These are phyloP conservation scores for Fusarium brachygibbosum DNA, from an alignment of 2,329 filamentous ascomycete genomes.

Conservation along the genomic window DNA sequence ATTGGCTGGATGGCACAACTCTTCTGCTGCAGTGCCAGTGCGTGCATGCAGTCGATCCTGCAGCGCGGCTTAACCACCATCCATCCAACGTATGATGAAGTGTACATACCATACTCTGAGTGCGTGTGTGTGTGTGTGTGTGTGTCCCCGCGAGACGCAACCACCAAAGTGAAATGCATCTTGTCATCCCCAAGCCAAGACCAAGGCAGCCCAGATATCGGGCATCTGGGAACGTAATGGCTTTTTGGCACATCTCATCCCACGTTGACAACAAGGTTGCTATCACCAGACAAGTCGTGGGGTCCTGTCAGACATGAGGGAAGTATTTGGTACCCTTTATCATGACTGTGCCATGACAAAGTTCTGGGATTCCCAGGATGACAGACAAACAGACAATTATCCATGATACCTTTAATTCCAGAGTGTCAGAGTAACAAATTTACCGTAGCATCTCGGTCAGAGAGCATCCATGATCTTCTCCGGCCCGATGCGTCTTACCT, in stretches of 20 bases:
- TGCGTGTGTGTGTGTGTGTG: background rate
- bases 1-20: conserved; percentile 6
- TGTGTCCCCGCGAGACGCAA: background rate
- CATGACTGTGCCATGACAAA: conserved; percentile 17
- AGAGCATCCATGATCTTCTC: conserved; percentile 8
- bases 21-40: conserved; percentile 3
- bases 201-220: conserved; percentile 19
- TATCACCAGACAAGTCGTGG: conserved; percentile 37
- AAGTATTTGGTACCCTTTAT: conserved; percentile 13
- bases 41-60: conserved; percentile 11
- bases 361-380: background rate
- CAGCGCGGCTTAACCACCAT: background rate
- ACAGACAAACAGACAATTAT: conserved; percentile 11
- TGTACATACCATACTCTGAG: conserved; percentile 1
- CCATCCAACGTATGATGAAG: conserved; percentile 27
- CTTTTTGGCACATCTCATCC: conserved; percentile 31
- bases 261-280: conserved; percentile 30
- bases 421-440: background rate
- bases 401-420: background rate
- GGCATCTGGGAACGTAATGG: conserved; percentile 33
- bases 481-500: conserved; percentile 1
- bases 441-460: conserved; percentile 2
- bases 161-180: background rate
- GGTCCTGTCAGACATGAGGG: conserved; percentile 36
- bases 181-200: background rate